Conservation (phyloP, 768 basidiomycete species). For the Suillus fuscotomentosus region DNA sequence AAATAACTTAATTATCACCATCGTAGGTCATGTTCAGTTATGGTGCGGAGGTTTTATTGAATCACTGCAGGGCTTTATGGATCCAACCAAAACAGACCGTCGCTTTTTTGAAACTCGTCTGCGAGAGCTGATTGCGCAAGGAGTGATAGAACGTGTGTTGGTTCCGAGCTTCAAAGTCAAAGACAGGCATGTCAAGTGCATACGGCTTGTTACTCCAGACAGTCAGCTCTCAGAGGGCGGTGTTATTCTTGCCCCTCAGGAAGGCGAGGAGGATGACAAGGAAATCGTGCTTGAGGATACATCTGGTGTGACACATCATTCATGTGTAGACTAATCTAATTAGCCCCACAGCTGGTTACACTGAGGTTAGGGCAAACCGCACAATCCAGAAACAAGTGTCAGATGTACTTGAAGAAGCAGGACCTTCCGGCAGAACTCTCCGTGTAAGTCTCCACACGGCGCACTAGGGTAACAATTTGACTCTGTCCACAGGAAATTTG, state of each 20-base stretch:
- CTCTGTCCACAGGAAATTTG: conserved; percentile 55
- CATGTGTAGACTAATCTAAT: not conserved
- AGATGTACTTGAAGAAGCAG: conserved; percentile 69
- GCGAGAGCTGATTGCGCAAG: conserved; percentile 68
- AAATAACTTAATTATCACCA: conserved; percentile 71
- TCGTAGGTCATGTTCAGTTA: conserved; percentile 47
- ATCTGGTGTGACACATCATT: conserved; percentile 25
- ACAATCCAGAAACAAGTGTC: conserved; percentile 80
- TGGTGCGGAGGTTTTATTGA: not conserved
- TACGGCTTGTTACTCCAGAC: conserved; percentile 57
- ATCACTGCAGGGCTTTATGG: conserved; percentile 62
- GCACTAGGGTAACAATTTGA: conserved; percentile 6
- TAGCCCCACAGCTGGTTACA: conserved; percentile 29
- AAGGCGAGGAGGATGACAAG: conserved; percentile 43
- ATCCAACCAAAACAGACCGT: conserved; percentile 75
- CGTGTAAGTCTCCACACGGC: conserved; percentile 42
- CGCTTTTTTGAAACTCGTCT: conserved; percentile 78
- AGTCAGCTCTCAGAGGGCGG: conserved; percentile 33
- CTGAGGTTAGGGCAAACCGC: conserved; percentile 53
- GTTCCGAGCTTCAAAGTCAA: conserved; percentile 59
- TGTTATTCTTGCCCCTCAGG: conserved; percentile 30
- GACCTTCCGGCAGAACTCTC: conserved; percentile 67
- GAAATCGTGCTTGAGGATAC: conserved; percentile 29
- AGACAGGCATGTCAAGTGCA: conserved; percentile 54
- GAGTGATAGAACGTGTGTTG: conserved; percentile 71